A percentile compares a stretch with the other conserved stretches of the same genome.
Conservation (phyloP, 768 basidiomycete genomes). For the Steccherinum ochraceum region DNA sequence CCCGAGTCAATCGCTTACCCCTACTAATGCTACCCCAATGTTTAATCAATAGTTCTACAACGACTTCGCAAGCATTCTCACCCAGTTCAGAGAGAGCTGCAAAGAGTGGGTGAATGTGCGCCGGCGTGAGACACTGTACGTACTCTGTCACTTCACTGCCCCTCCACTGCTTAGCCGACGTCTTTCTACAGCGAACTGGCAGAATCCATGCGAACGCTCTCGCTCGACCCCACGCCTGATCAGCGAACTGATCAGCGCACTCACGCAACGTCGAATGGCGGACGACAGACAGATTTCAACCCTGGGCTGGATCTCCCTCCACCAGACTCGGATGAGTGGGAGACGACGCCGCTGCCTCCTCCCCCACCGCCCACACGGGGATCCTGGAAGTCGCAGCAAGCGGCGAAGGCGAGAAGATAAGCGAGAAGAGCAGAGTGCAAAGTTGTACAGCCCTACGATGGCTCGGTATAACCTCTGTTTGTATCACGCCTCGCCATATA, state of each 20-base stretch:
- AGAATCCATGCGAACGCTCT: conserved; percentile 30
- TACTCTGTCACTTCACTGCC: background rate
- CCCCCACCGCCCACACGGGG: conserved; percentile 6
- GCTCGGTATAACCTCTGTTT: too few relatives aligned
- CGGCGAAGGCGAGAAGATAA: background rate
- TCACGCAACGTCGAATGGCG: conserved; percentile 3
- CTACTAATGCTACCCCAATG: too few relatives aligned
- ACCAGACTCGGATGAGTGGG: conserved; percentile 32
- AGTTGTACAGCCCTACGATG: too few relatives aligned
- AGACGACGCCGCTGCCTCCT: conserved; percentile 22
- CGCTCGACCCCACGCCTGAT: conserved; percentile 19
- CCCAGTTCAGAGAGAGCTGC: conserved; percentile 71
- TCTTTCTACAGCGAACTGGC: conserved; percentile 32
- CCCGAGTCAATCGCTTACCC: background rate
- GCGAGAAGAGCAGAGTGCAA: too few relatives aligned
- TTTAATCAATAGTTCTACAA: conserved; percentile 73
- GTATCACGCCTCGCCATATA: too few relatives aligned
- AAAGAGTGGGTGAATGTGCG: conserved; percentile 68
- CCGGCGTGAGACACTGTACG: conserved; percentile 72
- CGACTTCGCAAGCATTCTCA: conserved; percentile 66
- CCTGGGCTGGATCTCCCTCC: conserved; percentile 25
- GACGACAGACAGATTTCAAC: background rate
- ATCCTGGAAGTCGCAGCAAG: background rate
- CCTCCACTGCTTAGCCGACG: background rate
- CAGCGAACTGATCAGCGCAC: conserved; percentile 2